Conservation (phyloP, 1,284 basidiomycete genomes). For the Trichosporon sp. region DNA sequence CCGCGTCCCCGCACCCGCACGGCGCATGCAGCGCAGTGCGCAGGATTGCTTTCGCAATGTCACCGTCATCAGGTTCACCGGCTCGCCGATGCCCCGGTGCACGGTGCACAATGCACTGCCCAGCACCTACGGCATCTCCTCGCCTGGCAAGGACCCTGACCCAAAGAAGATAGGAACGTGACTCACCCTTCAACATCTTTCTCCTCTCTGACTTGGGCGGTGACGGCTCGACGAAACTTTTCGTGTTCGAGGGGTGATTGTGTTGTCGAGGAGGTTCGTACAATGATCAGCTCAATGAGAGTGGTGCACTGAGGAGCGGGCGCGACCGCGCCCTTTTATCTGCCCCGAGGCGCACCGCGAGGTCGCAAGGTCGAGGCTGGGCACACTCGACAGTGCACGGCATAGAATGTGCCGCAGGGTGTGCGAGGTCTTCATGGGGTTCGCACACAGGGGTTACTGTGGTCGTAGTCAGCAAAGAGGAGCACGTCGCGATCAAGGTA, state of each 20-base stretch:
- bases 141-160: not conserved
- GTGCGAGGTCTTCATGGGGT: not conserved
- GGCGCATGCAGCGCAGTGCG: not conserved
- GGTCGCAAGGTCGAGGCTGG: too few relatives aligned
- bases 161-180: not conserved
- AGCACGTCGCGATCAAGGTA: not conserved
- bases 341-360: too few relatives aligned
- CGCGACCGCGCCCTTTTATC: not conserved
- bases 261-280: not conserved
- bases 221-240: not conserved
- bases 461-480: not conserved
- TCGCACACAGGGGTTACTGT: not conserved
- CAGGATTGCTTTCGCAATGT: not conserved
- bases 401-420: too few relatives aligned
- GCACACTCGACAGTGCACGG: too few relatives aligned
- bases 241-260: too few relatives aligned
- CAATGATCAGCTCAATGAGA: not conserved
- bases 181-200: not conserved
- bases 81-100: not conserved
- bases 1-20: not conserved
- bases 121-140: not conserved
- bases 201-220: not conserved
- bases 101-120: not conserved
- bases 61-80: not conserved
- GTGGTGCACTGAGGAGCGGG: not conserved